Base-by-base conservation (phyloP, 176 grass and related monocot genomes). In the Raddia guianensis region DNA sequence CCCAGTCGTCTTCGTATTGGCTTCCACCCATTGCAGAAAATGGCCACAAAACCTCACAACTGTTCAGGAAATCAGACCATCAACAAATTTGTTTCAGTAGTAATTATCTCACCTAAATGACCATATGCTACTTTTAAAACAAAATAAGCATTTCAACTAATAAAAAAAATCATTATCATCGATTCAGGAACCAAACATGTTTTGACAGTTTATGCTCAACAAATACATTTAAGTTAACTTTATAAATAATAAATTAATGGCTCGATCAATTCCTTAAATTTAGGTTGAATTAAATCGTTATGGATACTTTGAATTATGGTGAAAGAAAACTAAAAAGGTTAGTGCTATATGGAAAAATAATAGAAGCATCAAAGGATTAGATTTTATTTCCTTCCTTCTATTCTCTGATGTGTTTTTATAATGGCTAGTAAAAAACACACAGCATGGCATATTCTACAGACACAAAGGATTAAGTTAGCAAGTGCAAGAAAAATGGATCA, bases 1-100 rank as follows among this genome's bases (percentile, higher is more conserved):
- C 95, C 92, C 95, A 98, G 2, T 95, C 95, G 35, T 98, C 92
- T 13, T 98, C 90, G 0, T 89, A 82, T 3, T 53, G 70, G 42
- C 71, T 84, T 87, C 85, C 83, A 68, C 86, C 90, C 92, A 90
- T 90, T 73, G 77, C 73, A 60, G 81, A 35, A 35, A 49, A 7
- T 82, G 56, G 57, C 34, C 34, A 5, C 40, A 63, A 71, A 68
- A 46, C 8, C 61, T 59, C 34, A 65, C 46, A 74, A 73, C 76
- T 81, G 87, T 85, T 76, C 18, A 81, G 18, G 20, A 51, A 49
- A 87, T 34, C 42, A 73, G 43, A 8, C 34, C 49, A 73, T 79
- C 63, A 66, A 11, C 34, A 5, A 44, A 0, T 12, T 63, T 5
- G 11, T 53, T 52, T 42, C 46, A 66, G 14, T n/a, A 69, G 14